A percentile compares a stretch with the other conserved stretches of the same genome.
These are phyloP conservation scores for Sphagnum tenellum DNA, from an alignment of 225 moss, liverwort and hornwort genomes.

Conservation along the genomic window DNA sequence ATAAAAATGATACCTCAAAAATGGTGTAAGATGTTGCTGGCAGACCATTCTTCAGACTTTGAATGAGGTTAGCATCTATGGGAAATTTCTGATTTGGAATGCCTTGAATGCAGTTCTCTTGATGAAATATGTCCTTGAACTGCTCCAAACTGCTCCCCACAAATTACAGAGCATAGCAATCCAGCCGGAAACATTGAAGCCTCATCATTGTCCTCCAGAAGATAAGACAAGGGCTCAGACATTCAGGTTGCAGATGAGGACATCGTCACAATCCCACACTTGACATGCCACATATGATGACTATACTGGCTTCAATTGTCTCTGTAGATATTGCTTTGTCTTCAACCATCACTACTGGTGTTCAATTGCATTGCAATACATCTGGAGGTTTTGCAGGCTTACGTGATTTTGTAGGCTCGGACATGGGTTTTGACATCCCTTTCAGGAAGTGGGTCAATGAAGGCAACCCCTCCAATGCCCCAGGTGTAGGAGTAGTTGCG, in stretches of 20 bases:
- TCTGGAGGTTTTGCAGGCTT: slow-evolving; percentile 7
- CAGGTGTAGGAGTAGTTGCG: slow-evolving; percentile 33
- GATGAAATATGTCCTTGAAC: slow-evolving; percentile 54
- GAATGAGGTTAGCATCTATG: no score
- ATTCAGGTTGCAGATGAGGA: no score
- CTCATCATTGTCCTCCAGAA: not conserved
- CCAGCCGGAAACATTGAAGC: not conserved
- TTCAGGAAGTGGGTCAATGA: slow-evolving; percentile 46
- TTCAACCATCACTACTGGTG: no score
- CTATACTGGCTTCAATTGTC: not conserved
- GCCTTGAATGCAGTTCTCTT: slow-evolving; percentile 31
- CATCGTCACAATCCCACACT: no score
- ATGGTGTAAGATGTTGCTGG: no score
- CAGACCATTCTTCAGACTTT: no score
- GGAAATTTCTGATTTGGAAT: no score
- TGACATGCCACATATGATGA: no score
- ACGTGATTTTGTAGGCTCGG: slow-evolving; percentile 81
- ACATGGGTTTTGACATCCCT: slow-evolving; percentile 33
- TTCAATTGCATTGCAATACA: not conserved
- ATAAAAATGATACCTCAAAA: no score
- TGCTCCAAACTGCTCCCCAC: slow-evolving; percentile 45
- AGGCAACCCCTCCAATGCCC: slow-evolving; percentile 80
- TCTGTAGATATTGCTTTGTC: no score
- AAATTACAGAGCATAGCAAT: no score
- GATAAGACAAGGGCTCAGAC: not conserved